Evolutionary conservation across 345 rosid genomes (phyloP).

Genomic region (Draba incana): DNA sequence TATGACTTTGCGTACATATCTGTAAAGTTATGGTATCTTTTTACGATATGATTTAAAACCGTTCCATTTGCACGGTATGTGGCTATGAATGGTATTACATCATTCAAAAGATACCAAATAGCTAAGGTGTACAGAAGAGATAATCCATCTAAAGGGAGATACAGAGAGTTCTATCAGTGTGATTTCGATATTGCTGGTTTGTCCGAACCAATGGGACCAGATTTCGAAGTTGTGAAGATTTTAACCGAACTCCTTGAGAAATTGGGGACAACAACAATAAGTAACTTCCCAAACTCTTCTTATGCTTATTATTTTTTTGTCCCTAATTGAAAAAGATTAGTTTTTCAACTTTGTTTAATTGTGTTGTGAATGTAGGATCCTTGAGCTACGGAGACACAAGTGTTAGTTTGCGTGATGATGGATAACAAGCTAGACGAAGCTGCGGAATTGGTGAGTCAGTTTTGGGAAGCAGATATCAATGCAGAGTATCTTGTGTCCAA

Average conservation of each 20-base stretch:
- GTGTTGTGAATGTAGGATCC: slow-evolving; percentile 46
- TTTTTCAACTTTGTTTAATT: neutral
- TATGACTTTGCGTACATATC: no score
- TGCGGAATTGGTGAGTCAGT: slow-evolving; percentile 66
- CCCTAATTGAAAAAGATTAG: neutral
- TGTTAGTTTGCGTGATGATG: slow-evolving; percentile 57
- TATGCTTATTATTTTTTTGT: neutral
- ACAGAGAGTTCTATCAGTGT: slow-evolving; percentile 90
- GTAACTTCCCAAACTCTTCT: slow-evolving; percentile 40
- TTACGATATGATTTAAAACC: slow-evolving; percentile 81
- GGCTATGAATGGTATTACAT: slow-evolving; percentile 77
- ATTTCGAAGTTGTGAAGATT: no score
- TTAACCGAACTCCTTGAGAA: slow-evolving; percentile 28
- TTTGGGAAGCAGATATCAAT: slow-evolving; percentile 67
- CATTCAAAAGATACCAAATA: slow-evolving; percentile 85
- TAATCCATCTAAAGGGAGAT: slow-evolving; percentile 94
- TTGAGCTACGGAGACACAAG: slow-evolving; percentile 80
- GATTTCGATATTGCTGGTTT: no score
- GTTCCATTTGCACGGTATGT: slow-evolving; percentile 49
- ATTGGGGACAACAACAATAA: slow-evolving; percentile 79
- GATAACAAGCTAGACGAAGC: slow-evolving; percentile 61
- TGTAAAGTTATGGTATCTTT: no score
- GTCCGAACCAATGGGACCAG: no score
- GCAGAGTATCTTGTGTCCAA: slow-evolving; percentile 70
- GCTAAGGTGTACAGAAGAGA: slow-evolving; percentile 93